Base-by-base conservation (phyloP, 108 stramenopile genomes). In the Parmales sp. region DNA sequence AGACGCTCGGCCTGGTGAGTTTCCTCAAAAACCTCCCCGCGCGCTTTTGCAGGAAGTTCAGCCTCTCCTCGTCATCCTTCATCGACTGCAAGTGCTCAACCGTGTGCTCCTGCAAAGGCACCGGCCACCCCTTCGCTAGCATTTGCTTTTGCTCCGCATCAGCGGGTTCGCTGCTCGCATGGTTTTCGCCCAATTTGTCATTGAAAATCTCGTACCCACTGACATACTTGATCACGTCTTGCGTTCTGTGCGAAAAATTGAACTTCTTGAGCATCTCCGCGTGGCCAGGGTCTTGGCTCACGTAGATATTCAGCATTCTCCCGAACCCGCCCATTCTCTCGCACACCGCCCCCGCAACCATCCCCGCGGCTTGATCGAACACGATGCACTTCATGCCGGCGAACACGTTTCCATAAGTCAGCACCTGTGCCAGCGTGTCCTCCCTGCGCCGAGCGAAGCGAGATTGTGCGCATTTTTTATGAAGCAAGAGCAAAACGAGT, bases 261-360 rank as follows among this genome's bases (percentile, higher is more conserved):
- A 89, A 89, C 38, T 69, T 71, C 1, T 76, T 66, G 1, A 86
- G 51, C 69, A 85, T 76, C 66, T 91, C 89, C 63, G 79, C 67
- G 69, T 74, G 90, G 0, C 87, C 51, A 18, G 87, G 87, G 70
- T 89, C 88, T 29, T 86, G 83, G 20, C 85, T 87, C 38, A 28
- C 72, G 75, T 84, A 89, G 41, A 91, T 65, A 39, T 76, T 73
- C 1, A 87, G 31, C 16, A 94, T 69, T 23, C 74, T 79, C 5
- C 93, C 93, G 68, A 88, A 89, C 7, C 93, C 93, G 20, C 84
- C 93, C 86, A 94, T 83, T 60, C 90, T 74, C 46, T 84, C 76
- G 4, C 86, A 83, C 19, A 86, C 65, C 26, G 80, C 74, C 22
- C 88, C 89, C 0, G 88, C 84, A 8, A 91, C 41, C 0, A 94